Evolutionary conservation across 306 rosid species (phyloP), one percentile per base, ranked within the genome.

Genomic region (Oxytropis ochrocephala): DNA sequence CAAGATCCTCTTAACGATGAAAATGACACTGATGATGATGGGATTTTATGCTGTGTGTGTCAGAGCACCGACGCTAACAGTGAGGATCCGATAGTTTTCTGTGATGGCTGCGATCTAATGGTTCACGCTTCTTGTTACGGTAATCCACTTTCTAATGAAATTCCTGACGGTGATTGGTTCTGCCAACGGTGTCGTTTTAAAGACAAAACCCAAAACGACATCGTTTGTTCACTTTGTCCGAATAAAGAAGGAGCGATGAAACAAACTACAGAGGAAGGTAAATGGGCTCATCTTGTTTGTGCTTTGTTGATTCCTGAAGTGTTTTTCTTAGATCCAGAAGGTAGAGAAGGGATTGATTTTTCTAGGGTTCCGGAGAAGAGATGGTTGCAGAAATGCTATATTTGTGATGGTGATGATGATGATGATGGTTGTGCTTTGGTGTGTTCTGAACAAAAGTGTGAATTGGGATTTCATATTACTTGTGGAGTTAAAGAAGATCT

Each of bases 91-190:
- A 93, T 91, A 6, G 99, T 94, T 11, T 43, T 94, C 4, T 94
- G 96, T 33, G 99, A 91, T 42, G 95, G 97, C 5, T 94, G 99
- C 24, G 84, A 94, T 59, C 73, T 91, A 21, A 94, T 85, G 95
- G 97, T 94, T 1, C 95, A 94, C 67, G 91, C 91, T 24, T 81
- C 95, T 0, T 94, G 96, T 79, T 94, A 94, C 58, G 99, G 97
- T 0, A 75, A 77, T 49, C 99, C 97, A 0, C 79, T 89, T 0
- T 62, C 77, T 0, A 81, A 84, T 10, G 64, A 70, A 0, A 74
- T 94, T 30, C 97, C 96, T 0, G 87, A 85, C 0, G 96, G 89
- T 0, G 90, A 91, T 49, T 91, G 97, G 97, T 89, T 87, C 50
- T 89, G 96, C 52, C 16, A 54, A 57, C 88, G 72, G 33, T 91